Evolutionary conservation across 2,329 filamentous ascomycete genomes (phyloP), one percentile per base, ranked within the genome.

Genomic region (Botryotinia narcissicola): DNA sequence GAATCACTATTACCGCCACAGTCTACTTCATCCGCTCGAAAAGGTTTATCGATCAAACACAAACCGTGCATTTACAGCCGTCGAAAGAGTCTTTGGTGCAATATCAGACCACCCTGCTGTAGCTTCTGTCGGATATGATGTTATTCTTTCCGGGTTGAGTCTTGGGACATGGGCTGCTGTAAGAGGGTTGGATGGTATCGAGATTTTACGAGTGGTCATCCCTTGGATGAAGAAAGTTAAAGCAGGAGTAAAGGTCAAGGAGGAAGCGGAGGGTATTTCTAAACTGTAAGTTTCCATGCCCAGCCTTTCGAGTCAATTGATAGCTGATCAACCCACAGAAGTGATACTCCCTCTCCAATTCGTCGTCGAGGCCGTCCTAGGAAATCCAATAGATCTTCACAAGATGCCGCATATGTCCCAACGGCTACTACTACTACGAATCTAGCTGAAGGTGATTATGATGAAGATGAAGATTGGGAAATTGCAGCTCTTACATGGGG

Each of bases 81-180:
- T 86, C 22, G 83, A 81, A 64, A 85, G 83, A 78, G 80, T 87
- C 20, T 82, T 87, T 40, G 85, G 84, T 59, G 85, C 86, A 1
- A 83, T 88, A 69, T 84, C 83, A 74, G 87, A 87, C 70, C 88
- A 91, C 78, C 89, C 89, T 0, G 86, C 85, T 35, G 85, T 91
- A 44, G 85, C 86, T 32, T 86, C 85, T 29, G 86, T 87, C 0
- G 87, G 86, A 9, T 86, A 86, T 80, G 90, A 92, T 79, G 88
- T 89, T 1, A 78, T 91, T 22, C 82, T 90, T 51, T 88, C 86
- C 35, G 83, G 83, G 1, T 74, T 88, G 22, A 87, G 85, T 73
- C 80, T 90, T n/a, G 85, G 87, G 1, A 73, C 86, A 2, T 91
- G 89, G 88, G 85, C 86, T n/a, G 87, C 87, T 59, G 83, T 86